Evolutionary conservation across 192 early-diverging fungal species (phyloP), one percentile per base, ranked within the genome.

Genomic region (Backusella parvicylindrica): DNA sequence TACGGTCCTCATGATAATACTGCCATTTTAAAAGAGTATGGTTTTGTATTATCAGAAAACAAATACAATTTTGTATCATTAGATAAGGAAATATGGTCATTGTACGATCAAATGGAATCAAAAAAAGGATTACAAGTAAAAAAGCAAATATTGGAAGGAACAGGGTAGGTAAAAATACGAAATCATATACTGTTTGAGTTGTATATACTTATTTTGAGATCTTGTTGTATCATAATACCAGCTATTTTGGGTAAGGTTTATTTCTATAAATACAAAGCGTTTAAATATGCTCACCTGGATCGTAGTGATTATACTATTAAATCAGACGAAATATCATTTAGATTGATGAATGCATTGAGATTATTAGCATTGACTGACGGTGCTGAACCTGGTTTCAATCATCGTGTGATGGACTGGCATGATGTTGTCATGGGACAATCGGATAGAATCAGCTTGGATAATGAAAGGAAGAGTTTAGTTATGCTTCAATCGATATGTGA

Each of bases 1-100:
- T 89, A 89, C 72, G 88, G 88, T 0, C 82, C 85, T 6, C 88
- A 89, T 50, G 87, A 88, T 53, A 87, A 89, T 77, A 75, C 76
- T 50, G 85, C 84, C 31, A 83, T 89, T 7, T 72, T 89, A 0
- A 80, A 81, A 49, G 88, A 89, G 60, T 89, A 89, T 47, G 88
- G 88, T 1, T 89, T 89, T 76, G 83, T 85, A 6, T 74, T 86
- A 8, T 71, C 81, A 1, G 66, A 84, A n/a, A 89, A 89, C 67
- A 81, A 72, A 12, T 89, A 82, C 67, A 88, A 88, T 41, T 84
- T 82, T 56, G 81, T 88, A 7, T 70, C 47, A 2, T 43, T 89
- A 8, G 88, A 89, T 67, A 74, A 83, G 18, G 83, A 85, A 72
- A 84, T 88, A 67, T 56, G 76, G 72, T 43, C 74, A 15, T 28